These are phyloP conservation scores for Handroanthus guayacan DNA, from an alignment of 257 asterid species.

Conservation along the genomic window DNA sequence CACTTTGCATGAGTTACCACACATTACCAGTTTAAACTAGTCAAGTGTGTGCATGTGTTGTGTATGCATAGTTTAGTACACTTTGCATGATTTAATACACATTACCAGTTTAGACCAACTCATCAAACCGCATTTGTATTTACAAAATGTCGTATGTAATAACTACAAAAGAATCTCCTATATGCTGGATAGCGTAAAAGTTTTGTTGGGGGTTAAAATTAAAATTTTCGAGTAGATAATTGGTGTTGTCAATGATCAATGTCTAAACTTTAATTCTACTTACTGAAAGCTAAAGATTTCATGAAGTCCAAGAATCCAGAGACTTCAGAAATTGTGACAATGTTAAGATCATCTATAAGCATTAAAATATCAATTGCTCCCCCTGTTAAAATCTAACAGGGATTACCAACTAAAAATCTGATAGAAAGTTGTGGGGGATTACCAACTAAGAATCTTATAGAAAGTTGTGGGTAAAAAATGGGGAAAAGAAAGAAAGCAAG, in stretches of 20 bases:
- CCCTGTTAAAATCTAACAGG: background rate
- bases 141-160: background rate
- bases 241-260: background rate
- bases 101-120: background rate
- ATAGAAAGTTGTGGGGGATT: background rate
- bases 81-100: background rate
- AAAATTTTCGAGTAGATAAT: background rate
- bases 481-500: too few species aligned
- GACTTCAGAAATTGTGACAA: too few species aligned
- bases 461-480: too few species aligned
- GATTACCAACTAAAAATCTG: slow-evolving; percentile 8
- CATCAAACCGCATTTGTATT: background rate
- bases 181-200: background rate
- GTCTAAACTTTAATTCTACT: background rate
- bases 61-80: too few species aligned
- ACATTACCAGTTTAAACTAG: too few species aligned
- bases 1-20: slow-evolving; percentile 6
- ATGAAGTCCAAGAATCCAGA: background rate
- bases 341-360: too few species aligned
- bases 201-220: background rate
- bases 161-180: background rate
- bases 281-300: slow-evolving; percentile 3
- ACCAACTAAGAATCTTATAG: background rate
- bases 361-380: background rate
- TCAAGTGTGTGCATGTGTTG: too few species aligned